phyloP scores from a whole-genome alignment of 768 basidiomycete species.

The Amanita polypyramis region DNA sequence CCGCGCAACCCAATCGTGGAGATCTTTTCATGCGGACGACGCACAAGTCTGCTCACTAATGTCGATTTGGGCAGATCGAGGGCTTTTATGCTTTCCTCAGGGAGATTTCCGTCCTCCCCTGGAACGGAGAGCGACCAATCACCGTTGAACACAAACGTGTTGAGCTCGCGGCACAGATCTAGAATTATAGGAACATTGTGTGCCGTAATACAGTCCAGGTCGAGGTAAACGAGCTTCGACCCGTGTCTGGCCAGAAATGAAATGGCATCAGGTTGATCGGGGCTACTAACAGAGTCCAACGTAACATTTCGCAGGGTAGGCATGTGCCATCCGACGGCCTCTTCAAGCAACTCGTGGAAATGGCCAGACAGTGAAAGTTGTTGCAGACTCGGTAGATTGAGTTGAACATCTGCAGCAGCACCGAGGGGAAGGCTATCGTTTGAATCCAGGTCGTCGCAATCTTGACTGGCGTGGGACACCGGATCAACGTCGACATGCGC shows the following conservation, averaged over 20 bases:
- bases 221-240: conserved; percentile 46
- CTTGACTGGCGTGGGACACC: conserved; percentile 20
- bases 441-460: conserved; percentile 23
- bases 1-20: conserved; percentile 60
- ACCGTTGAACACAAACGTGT: conserved; percentile 59
- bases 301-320: conserved; percentile 49
- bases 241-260: conserved; percentile 56
- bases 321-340: conserved; percentile 55
- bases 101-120: conserved; percentile 8
- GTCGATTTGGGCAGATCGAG: conserved; percentile 19
- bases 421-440: conserved; percentile 39
- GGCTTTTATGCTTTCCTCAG: conserved; percentile 9
- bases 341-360: conserved; percentile 58
- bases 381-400: conserved; percentile 43
- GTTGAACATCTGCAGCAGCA: conserved; percentile 43
- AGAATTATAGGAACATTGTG: conserved; percentile 52
- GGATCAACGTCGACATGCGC: conserved; percentile 45
- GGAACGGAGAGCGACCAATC: conserved; percentile 48
- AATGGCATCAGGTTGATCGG: conserved; percentile 47
- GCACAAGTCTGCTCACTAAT: conserved; percentile 28
- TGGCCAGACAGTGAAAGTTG: conserved; percentile 56
- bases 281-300: conserved; percentile 38
- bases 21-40: conserved; percentile 46
- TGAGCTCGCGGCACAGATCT: conserved; percentile 51
- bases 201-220: conserved; percentile 46